Conservation (phyloP, 2,329 filamentous ascomycete genomes). For the Colletotrichum tamarilloi region DNA sequence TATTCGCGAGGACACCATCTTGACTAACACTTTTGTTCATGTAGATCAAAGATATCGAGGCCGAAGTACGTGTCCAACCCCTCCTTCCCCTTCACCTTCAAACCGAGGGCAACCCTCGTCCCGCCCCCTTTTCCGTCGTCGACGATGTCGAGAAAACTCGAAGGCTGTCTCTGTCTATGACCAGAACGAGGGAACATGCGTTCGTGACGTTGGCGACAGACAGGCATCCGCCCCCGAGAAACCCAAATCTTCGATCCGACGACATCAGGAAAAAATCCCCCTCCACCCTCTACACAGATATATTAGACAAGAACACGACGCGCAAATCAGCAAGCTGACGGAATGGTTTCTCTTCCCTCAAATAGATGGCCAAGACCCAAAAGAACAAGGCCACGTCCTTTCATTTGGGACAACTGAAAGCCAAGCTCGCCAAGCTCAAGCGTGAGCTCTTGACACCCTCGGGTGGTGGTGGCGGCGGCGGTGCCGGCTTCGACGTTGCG, state of each 20-base stretch:
- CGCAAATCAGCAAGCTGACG: not conserved
- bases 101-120: not conserved
- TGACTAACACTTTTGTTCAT: constrained; percentile 46
- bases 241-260: not conserved
- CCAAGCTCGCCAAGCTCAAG: constrained; percentile 98
- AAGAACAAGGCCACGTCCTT: constrained; percentile 97
- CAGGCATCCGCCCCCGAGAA: not conserved
- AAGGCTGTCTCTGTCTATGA: not conserved
- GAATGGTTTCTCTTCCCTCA: constrained; percentile 36
- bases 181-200: not conserved
- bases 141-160: not conserved
- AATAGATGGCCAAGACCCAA: constrained; percentile 92
- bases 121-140: constrained; percentile 20
- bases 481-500: constrained; percentile 94
- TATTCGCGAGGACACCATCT: constrained; percentile 7
- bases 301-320: not conserved
- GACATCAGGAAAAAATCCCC: not conserved
- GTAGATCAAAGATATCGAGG: constrained; percentile 96
- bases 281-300: not conserved
- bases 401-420: constrained; percentile 96
- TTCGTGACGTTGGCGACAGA: not conserved
- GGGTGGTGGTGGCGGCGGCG: constrained; percentile 85
- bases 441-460: constrained; percentile 91
- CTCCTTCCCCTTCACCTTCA: constrained; percentile 28
- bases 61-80: constrained; percentile 74